A percentile compares a stretch with the other conserved stretches of the same genome.
phyloP scores from a whole-genome alignment of 768 basidiomycete genomes.

The Calocera viscosa region DNA sequence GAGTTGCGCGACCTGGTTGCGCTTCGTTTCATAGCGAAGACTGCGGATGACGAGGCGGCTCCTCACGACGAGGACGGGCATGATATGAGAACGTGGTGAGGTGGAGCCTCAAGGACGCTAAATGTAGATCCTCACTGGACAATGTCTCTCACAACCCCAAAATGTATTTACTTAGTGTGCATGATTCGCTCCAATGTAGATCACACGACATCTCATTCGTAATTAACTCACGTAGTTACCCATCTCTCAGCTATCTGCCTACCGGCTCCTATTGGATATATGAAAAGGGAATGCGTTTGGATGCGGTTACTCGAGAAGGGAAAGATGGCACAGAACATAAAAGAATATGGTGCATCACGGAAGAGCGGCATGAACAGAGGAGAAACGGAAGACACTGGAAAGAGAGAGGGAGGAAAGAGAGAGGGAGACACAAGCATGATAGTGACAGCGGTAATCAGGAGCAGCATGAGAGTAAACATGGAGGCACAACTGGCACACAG shows the following conservation, averaged over 20 bases:
- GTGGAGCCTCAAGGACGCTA: too few species aligned
- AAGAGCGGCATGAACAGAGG: not conserved
- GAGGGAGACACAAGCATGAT: not conserved
- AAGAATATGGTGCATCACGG: constrained; percentile 3
- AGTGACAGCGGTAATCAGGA: not conserved
- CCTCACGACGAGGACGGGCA: not conserved
- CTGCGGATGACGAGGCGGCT: not conserved
- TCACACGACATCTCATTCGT: constrained; percentile 1
- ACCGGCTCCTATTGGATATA: not conserved
- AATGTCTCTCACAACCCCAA: too few species aligned
- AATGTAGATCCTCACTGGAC: too few species aligned
- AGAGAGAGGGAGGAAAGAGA: not conserved
- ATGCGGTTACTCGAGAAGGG: not conserved
- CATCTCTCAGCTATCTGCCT: not conserved
- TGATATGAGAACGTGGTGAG: not conserved
- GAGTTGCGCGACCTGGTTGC: not conserved
- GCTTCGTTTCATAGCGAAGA: not conserved
- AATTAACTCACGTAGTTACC: not conserved
- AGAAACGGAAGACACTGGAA: not conserved
- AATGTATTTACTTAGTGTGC: too few species aligned
- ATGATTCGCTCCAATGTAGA: too few species aligned
- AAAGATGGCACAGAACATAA: not conserved
- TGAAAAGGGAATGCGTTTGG: not conserved
- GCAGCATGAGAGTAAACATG: not conserved
- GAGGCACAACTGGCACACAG: not conserved